Evolutionary conservation across 2,329 filamentous ascomycete genomes (phyloP), one percentile per base, ranked within the genome.

Genomic region (Aureobasidium sp.): DNA sequence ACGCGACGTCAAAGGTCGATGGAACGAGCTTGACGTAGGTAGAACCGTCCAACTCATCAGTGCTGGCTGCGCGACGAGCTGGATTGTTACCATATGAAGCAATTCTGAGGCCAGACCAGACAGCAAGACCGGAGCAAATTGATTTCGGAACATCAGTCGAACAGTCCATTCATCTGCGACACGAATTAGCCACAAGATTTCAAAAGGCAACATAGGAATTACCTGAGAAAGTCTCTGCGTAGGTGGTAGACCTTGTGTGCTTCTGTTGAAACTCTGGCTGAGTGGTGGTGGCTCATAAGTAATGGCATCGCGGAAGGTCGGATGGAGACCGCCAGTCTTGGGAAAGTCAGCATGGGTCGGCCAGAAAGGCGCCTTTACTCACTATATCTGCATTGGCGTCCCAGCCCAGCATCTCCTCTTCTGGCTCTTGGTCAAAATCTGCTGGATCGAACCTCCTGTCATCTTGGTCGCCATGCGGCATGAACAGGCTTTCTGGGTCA

Each of bases 11-110:
- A 87, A 87, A 66, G 87, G 83, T 11, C 80, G 79, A 64, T 90
- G 83, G 79, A 91, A 87, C 70, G 76, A 84, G 63, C 83, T 95
- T 70, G 81, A 82, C 25, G 71, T 79, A 5, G 77, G 74, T 11
- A 79, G 77, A 62, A 76, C 76, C 22, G 84, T 91, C 62, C 75
- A 80, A 66, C 77, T 76, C 55, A 80, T 96, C 55, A 90, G 87
- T 27, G 91, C 90, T n/a, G 92, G 92, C 1, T 96, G 91, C 76
- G 92, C 92, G 48, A 96, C 92, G 20, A 95, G 87, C 71, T 96
- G 91, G 87, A 79, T 95, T 60, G 82, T 79, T 66, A 78, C 84
- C 45, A 57, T 52, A 41, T 56, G 61, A 47, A 27, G 15, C 15
- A 25, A 15, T n/a, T n/a, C 17, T 29, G 25, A 48, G 42, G 42